phyloP scores from a whole-genome alignment of 2,329 filamentous ascomycete genomes.

The Botrytis fragariae region DNA sequence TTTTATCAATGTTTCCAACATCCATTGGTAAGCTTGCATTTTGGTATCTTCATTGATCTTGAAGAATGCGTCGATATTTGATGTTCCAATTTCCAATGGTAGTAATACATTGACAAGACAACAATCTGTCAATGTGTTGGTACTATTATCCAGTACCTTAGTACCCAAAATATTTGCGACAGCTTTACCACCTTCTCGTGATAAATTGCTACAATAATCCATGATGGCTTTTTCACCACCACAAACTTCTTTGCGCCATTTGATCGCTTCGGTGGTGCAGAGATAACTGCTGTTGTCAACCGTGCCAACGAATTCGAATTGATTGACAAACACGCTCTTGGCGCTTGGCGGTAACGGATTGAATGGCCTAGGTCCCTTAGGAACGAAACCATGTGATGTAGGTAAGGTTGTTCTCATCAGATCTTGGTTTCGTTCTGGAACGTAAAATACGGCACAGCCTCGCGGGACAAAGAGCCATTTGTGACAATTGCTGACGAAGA shows the following conservation, averaged over 20 bases:
- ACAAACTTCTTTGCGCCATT: constrained; percentile 65
- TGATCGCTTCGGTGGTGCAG: constrained; percentile 67
- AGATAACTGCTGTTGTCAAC: constrained; percentile 70
- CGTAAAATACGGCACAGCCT: constrained; percentile 77
- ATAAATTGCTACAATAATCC: constrained; percentile 61
- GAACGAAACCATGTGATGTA: constrained; percentile 74
- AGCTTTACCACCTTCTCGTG: constrained; percentile 58
- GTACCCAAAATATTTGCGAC: constrained; percentile 67
- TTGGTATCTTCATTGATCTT: constrained; percentile 37
- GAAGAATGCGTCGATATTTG: constrained; percentile 29
- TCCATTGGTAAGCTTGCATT: constrained; percentile 55
- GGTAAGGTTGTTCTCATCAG: constrained; percentile 73
- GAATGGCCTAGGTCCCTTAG: constrained; percentile 38
- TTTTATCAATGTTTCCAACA: constrained; percentile 50
- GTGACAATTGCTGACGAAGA: constrained; percentile 83
- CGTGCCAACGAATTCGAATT: constrained; percentile 78
- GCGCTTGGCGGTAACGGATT: constrained; percentile 43
- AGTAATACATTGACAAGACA: constrained; percentile 71
- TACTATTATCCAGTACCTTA: constrained; percentile 65
- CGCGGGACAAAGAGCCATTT: constrained; percentile 87
- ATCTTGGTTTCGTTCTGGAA: constrained; percentile 71
- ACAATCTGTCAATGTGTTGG: constrained; percentile 62
- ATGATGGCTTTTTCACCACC: constrained; percentile 72
- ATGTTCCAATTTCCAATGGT: constrained; percentile 51
- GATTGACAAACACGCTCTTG: constrained; percentile 58